These are phyloP conservation scores for Candida schatavii DNA, from an alignment of 805 yeast species.

Conservation along the genomic window DNA sequence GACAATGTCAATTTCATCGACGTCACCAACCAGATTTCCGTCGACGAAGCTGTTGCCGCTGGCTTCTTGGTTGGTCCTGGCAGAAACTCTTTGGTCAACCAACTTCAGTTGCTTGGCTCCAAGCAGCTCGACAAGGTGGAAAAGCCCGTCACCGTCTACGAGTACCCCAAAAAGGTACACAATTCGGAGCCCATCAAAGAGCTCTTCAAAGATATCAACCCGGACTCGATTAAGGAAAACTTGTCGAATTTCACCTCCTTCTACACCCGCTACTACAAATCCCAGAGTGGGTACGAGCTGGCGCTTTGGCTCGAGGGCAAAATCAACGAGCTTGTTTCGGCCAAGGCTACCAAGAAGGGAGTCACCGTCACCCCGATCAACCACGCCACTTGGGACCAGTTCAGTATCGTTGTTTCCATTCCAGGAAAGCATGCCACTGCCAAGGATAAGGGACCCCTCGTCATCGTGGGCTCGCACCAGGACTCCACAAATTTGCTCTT, in stretches of 20 bases:
- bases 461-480: slow-evolving; percentile 86
- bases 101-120: slow-evolving; percentile 18
- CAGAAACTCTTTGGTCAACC: slow-evolving; percentile 9
- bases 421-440: slow-evolving; percentile 42
- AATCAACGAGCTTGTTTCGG: slow-evolving; percentile 36
- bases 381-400: slow-evolving; percentile 76
- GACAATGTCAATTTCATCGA: slow-evolving; percentile 60
- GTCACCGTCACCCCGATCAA: slow-evolving; percentile 46
- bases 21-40: slow-evolving; percentile 49
- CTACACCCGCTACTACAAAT: slow-evolving; percentile 73
- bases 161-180: slow-evolving; percentile 50
- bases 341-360: slow-evolving; percentile 16
- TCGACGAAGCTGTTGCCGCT: slow-evolving; percentile 30
- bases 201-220: slow-evolving; percentile 45
- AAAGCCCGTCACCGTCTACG: slow-evolving; percentile 30
- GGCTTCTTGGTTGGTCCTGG: slow-evolving; percentile 20
- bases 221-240: slow-evolving; percentile 45
- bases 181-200: slow-evolving; percentile 37
- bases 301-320: slow-evolving; percentile 65
- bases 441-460: slow-evolving; percentile 44
- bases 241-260: slow-evolving; percentile 67
- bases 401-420: slow-evolving; percentile 66
- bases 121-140: slow-evolving; percentile 25
- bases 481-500: slow-evolving; percentile 76
- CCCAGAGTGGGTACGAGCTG: slow-evolving; percentile 65